phyloP scores from a whole-genome alignment of 2,329 filamentous ascomycete species.

The Trichoderma hamatum region DNA sequence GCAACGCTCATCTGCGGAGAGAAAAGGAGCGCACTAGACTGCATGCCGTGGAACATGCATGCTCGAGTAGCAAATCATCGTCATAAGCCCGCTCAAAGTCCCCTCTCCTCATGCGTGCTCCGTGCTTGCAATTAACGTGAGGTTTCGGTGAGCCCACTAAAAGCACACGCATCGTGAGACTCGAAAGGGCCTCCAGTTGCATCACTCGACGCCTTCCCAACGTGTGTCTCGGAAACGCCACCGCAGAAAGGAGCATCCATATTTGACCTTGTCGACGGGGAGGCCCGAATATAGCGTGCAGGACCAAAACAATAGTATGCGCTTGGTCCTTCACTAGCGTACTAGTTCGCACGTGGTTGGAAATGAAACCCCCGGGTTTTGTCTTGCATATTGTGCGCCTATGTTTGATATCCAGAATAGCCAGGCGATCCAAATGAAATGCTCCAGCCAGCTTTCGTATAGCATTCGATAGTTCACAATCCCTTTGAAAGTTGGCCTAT shows the following conservation, averaged over 20 bases:
- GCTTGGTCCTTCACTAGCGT: not conserved
- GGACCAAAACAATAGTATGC: not conserved
- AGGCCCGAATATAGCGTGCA: not conserved
- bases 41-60: conserved; percentile 4
- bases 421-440: not conserved
- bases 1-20: conserved; percentile 16
- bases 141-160: conserved; percentile 9
- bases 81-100: not conserved
- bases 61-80: not conserved
- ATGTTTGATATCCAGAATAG: not conserved
- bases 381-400: not conserved
- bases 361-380: not conserved
- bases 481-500: not conserved
- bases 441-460: not conserved
- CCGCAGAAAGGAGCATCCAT: not conserved
- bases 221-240: not conserved
- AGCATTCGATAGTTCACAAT: not conserved
- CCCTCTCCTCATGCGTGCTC: conserved; percentile 4
- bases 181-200: not conserved
- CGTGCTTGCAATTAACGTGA: conserved; percentile 20
- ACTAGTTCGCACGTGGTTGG: not conserved
- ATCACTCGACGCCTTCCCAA: not conserved
- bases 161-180: conserved; percentile 18
- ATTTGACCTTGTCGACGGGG: not conserved
- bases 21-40: conserved; percentile 6